A percentile compares a stretch with the other conserved stretches of the same genome.
Evolutionary conservation across 2,329 filamentous ascomycete species (phyloP).

Genomic region (Leptographium flavum): DNA sequence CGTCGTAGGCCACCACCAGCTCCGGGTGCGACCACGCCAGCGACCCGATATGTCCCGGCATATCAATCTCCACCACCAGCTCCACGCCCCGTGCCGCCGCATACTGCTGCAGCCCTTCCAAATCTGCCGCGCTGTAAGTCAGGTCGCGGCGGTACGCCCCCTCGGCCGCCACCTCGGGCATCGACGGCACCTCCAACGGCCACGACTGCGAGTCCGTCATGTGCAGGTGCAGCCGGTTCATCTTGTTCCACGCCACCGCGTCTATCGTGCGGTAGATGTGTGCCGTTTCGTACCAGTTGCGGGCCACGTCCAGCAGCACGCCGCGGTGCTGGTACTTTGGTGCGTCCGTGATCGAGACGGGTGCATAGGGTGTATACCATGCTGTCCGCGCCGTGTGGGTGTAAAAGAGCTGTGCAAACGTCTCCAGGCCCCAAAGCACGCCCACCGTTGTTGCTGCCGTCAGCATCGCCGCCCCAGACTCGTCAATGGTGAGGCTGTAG

Average conservation of each 20-base stretch:
- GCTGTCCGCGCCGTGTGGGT: slow-evolving; percentile 41
- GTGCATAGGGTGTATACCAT: slow-evolving; percentile 57
- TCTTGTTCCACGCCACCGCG: slow-evolving; percentile 62
- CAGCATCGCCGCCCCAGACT: slow-evolving; percentile 46
- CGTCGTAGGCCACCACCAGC: slow-evolving; percentile 50
- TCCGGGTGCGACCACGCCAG: slow-evolving; percentile 55
- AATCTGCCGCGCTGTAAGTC: slow-evolving; percentile 51
- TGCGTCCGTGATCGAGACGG: slow-evolving; percentile 55
- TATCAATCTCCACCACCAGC: slow-evolving; percentile 64
- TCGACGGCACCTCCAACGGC: slow-evolving; percentile 64
- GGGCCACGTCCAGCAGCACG: slow-evolving; percentile 62
- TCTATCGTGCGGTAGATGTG: slow-evolving; percentile 66
- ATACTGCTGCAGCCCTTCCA: slow-evolving; percentile 55
- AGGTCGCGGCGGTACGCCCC: slow-evolving; percentile 58
- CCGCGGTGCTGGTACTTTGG: slow-evolving; percentile 68
- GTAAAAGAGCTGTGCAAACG: slow-evolving; percentile 71
- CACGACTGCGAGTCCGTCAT: slow-evolving; percentile 74
- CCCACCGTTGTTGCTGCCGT: slow-evolving; percentile 52
- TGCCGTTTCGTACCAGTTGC: slow-evolving; percentile 53
- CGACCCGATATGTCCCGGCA: slow-evolving; percentile 63
- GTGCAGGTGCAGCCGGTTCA: slow-evolving; percentile 72
- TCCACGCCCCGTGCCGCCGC: slow-evolving; percentile 54
- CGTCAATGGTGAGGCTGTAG: slow-evolving; percentile 50
- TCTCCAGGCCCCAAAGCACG: slow-evolving; percentile 57
- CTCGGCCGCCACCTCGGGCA: slow-evolving; percentile 57